Percentiles rank a stretch among this genome's conserved stretches.
These are phyloP conservation scores for Amanita fuliginea DNA, from an alignment of 768 basidiomycete genomes.

Conservation along the genomic window DNA sequence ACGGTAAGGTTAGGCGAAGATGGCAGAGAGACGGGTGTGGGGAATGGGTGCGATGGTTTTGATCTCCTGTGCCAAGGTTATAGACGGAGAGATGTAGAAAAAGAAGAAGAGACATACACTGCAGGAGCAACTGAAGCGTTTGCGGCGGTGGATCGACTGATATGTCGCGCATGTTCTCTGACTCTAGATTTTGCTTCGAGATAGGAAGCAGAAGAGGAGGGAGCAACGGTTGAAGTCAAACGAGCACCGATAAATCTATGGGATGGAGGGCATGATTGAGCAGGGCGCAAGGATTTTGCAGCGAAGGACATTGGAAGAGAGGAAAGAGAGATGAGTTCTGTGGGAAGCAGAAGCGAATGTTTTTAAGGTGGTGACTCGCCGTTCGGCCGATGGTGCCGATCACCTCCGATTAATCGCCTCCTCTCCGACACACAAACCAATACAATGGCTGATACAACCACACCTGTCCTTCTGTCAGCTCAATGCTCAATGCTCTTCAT, in stretches of 20 bases:
- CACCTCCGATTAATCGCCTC: too few species aligned
- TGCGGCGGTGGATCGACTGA: slow-evolving; percentile 55
- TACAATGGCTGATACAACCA: too few species aligned
- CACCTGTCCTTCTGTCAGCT: too few species aligned
- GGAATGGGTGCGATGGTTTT: slow-evolving; percentile 43
- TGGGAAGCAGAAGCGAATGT: slow-evolving; percentile 14
- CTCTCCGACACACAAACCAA: too few species aligned
- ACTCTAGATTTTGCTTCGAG: slow-evolving; percentile 79
- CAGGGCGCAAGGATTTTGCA: neutral
- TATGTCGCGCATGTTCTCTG: slow-evolving; percentile 61
- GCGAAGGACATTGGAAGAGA: neutral
- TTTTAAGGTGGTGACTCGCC: too few species aligned
- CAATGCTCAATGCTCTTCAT: too few species aligned
- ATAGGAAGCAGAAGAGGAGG: slow-evolving; percentile 13
- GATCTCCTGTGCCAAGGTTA: slow-evolving; percentile 39
- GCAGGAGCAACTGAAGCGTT: slow-evolving; percentile 52
- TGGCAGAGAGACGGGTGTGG: slow-evolving; percentile 20
- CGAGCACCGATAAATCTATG: neutral
- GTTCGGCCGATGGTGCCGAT: too few species aligned
- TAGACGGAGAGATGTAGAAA: neutral
- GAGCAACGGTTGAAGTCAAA: neutral
- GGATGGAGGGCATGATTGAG: neutral
- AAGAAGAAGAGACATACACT: slow-evolving; percentile 32
- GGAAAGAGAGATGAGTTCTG: too few species aligned
- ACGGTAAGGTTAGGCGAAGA: slow-evolving; percentile 22